phyloP scores from a whole-genome alignment of 2,329 filamentous ascomycete genomes.

The Colletotrichum sp. region DNA sequence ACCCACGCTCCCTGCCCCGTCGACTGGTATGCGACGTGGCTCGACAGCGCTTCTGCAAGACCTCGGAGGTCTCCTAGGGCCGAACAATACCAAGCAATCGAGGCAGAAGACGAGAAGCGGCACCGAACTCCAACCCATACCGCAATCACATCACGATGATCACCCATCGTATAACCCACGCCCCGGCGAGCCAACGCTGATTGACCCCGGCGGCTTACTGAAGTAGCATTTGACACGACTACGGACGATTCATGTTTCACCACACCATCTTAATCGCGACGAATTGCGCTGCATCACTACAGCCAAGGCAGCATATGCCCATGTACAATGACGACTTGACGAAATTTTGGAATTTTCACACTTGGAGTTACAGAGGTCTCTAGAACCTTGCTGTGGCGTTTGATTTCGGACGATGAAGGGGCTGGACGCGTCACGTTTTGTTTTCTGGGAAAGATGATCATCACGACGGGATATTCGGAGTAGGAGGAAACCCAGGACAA shows the following conservation, averaged over 20 bases:
- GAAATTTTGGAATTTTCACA: not conserved
- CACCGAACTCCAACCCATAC: conserved; percentile 53
- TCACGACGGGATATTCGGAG: conserved; percentile 18
- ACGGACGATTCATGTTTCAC: not conserved
- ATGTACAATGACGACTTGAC: conserved; percentile 13
- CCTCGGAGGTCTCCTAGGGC: conserved; percentile 57
- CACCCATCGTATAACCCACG: conserved; percentile 27
- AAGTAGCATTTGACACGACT: conserved; percentile 23
- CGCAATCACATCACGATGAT: conserved; percentile 42
- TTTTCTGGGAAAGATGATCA: conserved; percentile 13
- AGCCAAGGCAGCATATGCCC: not conserved
- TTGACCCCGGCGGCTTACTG: conserved; percentile 45
- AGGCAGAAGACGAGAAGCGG: conserved; percentile 35
- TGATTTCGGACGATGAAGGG: not conserved
- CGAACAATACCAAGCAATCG: conserved; percentile 37
- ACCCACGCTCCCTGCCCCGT: conserved; percentile 49
- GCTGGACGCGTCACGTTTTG: not conserved
- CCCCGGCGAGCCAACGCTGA: conserved; percentile 37
- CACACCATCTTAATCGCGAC: not conserved
- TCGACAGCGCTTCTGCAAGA: conserved; percentile 65
- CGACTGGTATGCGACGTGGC: conserved; percentile 53
- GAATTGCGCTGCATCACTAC: not conserved
- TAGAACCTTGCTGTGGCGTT: conserved; percentile 11
- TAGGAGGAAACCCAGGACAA: not conserved
- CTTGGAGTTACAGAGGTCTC: conserved; percentile 7